Evolutionary conservation across 257 asterid species (phyloP).

Genomic region (Buddleja alternifolia): DNA sequence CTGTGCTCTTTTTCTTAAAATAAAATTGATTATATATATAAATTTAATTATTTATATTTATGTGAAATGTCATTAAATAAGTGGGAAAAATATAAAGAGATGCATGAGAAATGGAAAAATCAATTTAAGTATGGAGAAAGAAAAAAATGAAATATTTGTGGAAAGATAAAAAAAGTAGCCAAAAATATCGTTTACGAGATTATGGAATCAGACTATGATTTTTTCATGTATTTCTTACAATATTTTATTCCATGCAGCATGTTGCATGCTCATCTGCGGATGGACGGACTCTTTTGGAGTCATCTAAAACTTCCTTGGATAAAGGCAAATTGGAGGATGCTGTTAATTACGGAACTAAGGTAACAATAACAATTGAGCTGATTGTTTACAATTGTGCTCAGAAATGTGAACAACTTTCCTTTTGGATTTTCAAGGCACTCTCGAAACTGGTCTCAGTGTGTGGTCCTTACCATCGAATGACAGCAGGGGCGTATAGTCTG

Average conservation of each 20-base stretch:
- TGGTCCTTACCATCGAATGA: constrained; percentile 91
- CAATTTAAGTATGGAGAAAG: too few relatives aligned
- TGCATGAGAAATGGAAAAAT: too few relatives aligned
- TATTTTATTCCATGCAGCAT: constrained; percentile 52
- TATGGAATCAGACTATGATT: neutral
- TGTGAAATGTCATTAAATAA: too few relatives aligned
- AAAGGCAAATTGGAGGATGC: constrained; percentile 88
- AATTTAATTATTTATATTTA: too few relatives aligned
- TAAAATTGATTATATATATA: too few relatives aligned
- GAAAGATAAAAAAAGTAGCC: too few relatives aligned
- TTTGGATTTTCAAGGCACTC: constrained; percentile 62
- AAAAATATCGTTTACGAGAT: too few relatives aligned
- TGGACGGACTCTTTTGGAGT: constrained; percentile 79
- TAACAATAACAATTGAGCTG: constrained; percentile 27
- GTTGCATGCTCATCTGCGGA: constrained; percentile 87
- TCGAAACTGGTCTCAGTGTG: constrained; percentile 73
- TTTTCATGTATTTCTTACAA: constrained; percentile 35
- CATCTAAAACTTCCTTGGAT: constrained; percentile 80
- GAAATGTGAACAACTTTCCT: constrained; percentile 22
- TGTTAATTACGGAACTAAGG: constrained; percentile 81
- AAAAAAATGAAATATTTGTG: too few relatives aligned
- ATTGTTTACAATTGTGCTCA: constrained; percentile 17
- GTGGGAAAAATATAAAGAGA: too few relatives aligned
- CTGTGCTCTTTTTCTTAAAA: too few relatives aligned
- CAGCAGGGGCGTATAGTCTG: constrained; percentile 85